Evolutionary conservation across 805 yeast genomes (phyloP).

Genomic region (Yamadazyma olivae): DNA sequence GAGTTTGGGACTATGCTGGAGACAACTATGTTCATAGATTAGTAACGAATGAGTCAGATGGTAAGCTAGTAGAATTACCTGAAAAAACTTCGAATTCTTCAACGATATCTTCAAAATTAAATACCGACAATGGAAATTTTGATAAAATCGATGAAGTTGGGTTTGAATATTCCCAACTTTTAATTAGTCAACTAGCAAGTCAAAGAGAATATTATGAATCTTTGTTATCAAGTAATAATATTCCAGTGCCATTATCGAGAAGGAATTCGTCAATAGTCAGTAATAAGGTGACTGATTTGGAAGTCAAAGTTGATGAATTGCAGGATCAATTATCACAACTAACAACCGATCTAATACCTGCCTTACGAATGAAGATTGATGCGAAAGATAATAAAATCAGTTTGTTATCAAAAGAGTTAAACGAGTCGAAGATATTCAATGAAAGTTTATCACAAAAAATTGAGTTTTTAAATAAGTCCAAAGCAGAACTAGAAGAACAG

Average conservation of each 20-base stretch:
- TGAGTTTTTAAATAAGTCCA: conserved; percentile 27
- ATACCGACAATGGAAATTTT: conserved; percentile 14
- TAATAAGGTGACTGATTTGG: conserved; percentile 19
- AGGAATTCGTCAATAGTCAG: conserved; percentile 16
- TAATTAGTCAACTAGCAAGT: conserved; percentile 78
- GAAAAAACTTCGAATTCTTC: conserved; percentile 23
- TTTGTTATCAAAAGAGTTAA: conserved; percentile 28
- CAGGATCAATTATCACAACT: conserved; percentile 20
- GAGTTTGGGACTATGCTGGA: conserved; percentile 95
- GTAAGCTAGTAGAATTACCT: conserved; percentile 78
- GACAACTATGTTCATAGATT: conserved; percentile 87
- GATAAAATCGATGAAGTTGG: conserved; percentile 57
- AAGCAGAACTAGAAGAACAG: conserved; percentile 27
- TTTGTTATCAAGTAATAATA: conserved; percentile 21
- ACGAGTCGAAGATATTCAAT: conserved; percentile 28
- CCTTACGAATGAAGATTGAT: conserved; percentile 28
- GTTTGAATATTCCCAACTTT: conserved; percentile 74
- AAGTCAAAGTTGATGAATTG: conserved; percentile 27
- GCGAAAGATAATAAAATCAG: conserved; percentile 27
- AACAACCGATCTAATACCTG: conserved; percentile 27
- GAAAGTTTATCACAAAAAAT: conserved; percentile 39
- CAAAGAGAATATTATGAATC: conserved; percentile 81
- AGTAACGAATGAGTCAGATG: conserved; percentile 82
- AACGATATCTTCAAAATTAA: conserved; percentile 1
- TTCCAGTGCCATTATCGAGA: conserved; percentile 13